These are phyloP conservation scores for Barbatosphaeria neglecta DNA, from an alignment of 495 filamentous ascomycete genomes.

Conservation along the genomic window DNA sequence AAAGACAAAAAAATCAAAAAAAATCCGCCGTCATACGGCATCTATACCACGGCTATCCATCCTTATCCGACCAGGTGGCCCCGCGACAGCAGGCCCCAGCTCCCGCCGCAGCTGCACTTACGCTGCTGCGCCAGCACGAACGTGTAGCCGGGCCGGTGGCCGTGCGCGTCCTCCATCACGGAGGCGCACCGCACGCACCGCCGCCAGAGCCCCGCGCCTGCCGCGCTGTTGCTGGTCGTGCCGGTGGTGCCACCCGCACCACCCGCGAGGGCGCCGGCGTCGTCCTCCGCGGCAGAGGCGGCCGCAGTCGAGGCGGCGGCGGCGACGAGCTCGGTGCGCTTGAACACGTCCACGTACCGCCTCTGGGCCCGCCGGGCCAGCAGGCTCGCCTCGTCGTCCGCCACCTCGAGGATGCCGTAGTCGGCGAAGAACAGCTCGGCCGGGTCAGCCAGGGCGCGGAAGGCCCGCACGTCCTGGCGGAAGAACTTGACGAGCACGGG, in stretches of 20 bases:
- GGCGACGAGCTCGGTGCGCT: conserved; percentile 9
- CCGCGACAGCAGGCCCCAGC: conserved; percentile 29
- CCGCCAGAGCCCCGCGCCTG: conserved; percentile 33
- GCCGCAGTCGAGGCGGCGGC: neutral
- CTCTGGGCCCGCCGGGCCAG: conserved; percentile 10
- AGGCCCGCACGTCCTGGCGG: conserved; percentile 23
- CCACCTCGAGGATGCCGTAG: conserved; percentile 35
- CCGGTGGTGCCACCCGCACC: neutral
- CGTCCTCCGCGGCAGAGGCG: neutral
- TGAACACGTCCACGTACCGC: conserved; percentile 31
- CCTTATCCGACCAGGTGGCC: conserved; percentile 1
- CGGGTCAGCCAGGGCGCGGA: conserved; percentile 27
- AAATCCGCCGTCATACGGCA: too few relatives aligned
- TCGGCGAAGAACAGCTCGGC: conserved; percentile 39
- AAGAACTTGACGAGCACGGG: conserved; percentile 37
- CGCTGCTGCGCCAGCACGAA: conserved; percentile 43
- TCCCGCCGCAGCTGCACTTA: conserved; percentile 40
- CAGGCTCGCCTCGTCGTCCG: conserved; percentile 22
- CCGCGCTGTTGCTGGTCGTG: neutral
- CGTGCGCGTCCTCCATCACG: conserved; percentile 50
- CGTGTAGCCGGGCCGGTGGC: conserved; percentile 25
- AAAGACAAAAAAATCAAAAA: neutral
- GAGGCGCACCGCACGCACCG: conserved; percentile 49
- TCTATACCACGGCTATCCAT: neutral
- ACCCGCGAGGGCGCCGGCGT: too few relatives aligned